Evolutionary conservation across 495 filamentous ascomycete genomes (phyloP).

Genomic region (Neurospora pannonica): DNA sequence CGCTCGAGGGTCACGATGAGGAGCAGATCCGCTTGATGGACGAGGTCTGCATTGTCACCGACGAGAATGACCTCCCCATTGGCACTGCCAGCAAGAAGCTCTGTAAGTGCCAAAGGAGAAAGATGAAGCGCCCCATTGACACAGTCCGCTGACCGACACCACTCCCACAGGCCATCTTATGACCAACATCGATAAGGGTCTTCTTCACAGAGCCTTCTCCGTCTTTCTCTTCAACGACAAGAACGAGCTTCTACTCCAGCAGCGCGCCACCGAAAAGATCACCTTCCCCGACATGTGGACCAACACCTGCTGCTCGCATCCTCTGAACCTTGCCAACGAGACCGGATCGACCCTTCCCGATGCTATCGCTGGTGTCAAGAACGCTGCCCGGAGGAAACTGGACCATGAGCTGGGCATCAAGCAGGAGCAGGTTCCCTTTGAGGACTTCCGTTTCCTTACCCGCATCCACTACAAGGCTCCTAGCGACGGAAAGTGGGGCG

Average conservation of each 20-base stretch:
- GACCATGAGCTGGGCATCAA: conserved; percentile 93
- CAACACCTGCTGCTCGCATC: conserved; percentile 99
- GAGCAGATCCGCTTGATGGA: conserved; percentile 98
- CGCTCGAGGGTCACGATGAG: conserved; percentile 82
- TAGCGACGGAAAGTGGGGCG: conserved; percentile 95
- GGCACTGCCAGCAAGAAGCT: conserved; percentile 97
- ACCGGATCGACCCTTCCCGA: conserved; percentile 75
- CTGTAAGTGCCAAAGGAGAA: conserved; percentile 50
- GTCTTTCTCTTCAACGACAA: conserved; percentile 95
- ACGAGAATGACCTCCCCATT: conserved; percentile 87
- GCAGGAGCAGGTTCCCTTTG: conserved; percentile 78
- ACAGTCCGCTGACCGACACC: conserved; percentile 6
- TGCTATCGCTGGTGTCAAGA: conserved; percentile 74
- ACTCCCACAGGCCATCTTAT: conserved; percentile 77
- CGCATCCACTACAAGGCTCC: conserved; percentile 97
- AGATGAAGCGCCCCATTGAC: too few species aligned
- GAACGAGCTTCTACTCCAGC: conserved; percentile 82
- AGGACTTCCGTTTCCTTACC: conserved; percentile 88
- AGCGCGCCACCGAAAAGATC: conserved; percentile 94
- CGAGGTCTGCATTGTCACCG: conserved; percentile 94
- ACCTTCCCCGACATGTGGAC: conserved; percentile 99
- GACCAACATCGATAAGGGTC: conserved; percentile 91
- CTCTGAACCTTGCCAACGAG: conserved; percentile 82
- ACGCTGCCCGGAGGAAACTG: conserved; percentile 85
- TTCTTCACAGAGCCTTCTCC: conserved; percentile 95